These are phyloP conservation scores for Metroxylon sagu DNA, from an alignment of 176 grass and related monocot genomes.

Conservation along the genomic window DNA sequence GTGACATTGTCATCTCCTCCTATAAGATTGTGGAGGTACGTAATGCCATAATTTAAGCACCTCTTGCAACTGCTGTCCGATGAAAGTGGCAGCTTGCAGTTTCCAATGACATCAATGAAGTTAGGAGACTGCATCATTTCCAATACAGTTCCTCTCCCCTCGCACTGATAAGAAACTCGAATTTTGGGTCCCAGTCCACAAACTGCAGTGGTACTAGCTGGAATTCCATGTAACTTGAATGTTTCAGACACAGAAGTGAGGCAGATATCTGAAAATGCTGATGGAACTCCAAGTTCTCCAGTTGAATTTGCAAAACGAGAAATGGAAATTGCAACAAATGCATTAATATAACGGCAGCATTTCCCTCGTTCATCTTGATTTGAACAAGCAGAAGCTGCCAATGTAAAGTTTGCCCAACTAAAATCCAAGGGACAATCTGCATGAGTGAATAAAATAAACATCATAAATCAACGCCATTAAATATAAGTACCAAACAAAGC, in stretches of 20 bases:
- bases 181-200: conserved; percentile 90
- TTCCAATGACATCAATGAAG: conserved; percentile 73
- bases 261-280: conserved; percentile 72
- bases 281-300: conserved; percentile 69
- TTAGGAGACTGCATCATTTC: conserved; percentile 96
- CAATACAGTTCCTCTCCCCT: conserved; percentile 60
- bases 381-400: conserved; percentile 46
- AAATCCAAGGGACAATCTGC: conserved; percentile 83
- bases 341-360: conserved; percentile 95
- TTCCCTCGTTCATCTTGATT: conserved; percentile 46
- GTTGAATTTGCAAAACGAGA: conserved; percentile 75
- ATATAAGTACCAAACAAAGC: no score
- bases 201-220: conserved; percentile 36
- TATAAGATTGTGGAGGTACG: conserved; percentile 67
- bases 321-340: conserved; percentile 82
- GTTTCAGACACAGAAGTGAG: conserved; percentile 49
- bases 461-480: neutral
- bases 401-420: conserved; percentile 85
- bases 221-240: conserved; percentile 61
- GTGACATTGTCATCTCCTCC: conserved; percentile 74
- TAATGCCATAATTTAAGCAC: conserved; percentile 83
- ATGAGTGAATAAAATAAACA: neutral
- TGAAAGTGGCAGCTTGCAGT: conserved; percentile 70
- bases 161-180: conserved; percentile 81
- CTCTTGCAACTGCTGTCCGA: conserved; percentile 85